These are phyloP conservation scores for Globisporangium middletonii DNA, from an alignment of 352 stramenopile species.

Conservation along the genomic window DNA sequence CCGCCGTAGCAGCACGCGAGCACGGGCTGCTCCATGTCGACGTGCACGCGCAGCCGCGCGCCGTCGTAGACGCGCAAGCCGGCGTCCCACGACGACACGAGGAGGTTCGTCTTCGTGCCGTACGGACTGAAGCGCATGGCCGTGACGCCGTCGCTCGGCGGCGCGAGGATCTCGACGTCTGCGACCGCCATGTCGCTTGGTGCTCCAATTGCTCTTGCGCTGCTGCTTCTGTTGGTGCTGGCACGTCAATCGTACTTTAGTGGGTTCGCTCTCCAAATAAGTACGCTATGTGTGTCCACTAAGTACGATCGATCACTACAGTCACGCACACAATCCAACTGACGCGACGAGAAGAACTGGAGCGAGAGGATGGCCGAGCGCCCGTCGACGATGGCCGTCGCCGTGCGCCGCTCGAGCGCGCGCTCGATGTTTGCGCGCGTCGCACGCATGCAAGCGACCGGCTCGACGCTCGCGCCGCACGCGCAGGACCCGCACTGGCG, in stretches of 20 bases:
- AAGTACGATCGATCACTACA: not conserved
- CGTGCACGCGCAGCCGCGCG: constrained; percentile 34
- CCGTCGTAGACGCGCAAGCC: constrained; percentile 66
- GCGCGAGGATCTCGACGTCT: constrained; percentile 54
- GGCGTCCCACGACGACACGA: constrained; percentile 78
- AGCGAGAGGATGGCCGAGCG: constrained; percentile 1
- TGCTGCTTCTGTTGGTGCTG: too few species aligned
- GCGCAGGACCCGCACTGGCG: constrained; percentile 26
- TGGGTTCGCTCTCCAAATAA: too few species aligned
- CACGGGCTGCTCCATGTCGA: constrained; percentile 70
- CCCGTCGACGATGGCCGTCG: constrained; percentile 1
- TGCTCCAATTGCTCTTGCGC: not conserved
- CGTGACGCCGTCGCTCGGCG: constrained; percentile 80
- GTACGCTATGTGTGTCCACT: too few species aligned
- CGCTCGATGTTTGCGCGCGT: constrained; percentile 45
- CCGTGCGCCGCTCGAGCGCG: not conserved
- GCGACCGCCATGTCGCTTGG: constrained; percentile 10
- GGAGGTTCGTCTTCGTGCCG: constrained; percentile 41
- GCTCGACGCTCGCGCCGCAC: constrained; percentile 16
- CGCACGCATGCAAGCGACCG: constrained; percentile 58
- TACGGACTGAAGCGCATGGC: constrained; percentile 66
- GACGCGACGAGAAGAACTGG: not conserved
- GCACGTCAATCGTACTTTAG: too few species aligned
- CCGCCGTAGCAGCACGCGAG: constrained; percentile 62
- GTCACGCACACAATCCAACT: not conserved